phyloP scores from a whole-genome alignment of 176 grass and related monocot species.

The Triticum timopheevii region DNA sequence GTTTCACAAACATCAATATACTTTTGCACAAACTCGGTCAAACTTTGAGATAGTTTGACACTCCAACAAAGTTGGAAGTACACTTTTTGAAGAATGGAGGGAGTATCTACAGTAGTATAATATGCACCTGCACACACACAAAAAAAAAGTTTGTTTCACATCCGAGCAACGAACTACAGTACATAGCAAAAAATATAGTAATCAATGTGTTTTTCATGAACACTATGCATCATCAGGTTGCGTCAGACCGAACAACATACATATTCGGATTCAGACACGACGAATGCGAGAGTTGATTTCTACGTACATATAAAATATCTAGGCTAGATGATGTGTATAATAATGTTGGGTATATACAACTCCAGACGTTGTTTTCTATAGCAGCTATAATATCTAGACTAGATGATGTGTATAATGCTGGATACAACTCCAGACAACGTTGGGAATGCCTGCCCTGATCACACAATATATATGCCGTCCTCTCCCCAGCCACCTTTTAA shows the following conservation, averaged over 20 bases:
- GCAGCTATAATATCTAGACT: neutral
- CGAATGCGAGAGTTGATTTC: neutral
- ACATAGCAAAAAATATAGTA: neutral
- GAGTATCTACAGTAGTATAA: neutral
- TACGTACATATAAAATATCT: too few species aligned
- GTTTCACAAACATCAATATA: too few species aligned
- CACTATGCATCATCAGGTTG: neutral
- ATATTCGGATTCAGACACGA: neutral
- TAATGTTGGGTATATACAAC: too few species aligned
- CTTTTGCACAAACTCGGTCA: too few species aligned
- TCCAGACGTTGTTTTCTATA: too few species aligned
- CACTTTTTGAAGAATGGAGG: too few species aligned
- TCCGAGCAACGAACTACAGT: too few species aligned
- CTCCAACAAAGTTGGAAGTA: too few species aligned
- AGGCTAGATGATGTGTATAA: too few species aligned
- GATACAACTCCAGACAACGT: neutral
- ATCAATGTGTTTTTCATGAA: too few species aligned
- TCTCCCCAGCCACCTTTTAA: neutral
- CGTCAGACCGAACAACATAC: neutral
- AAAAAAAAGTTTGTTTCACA: neutral
- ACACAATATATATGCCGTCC: constrained; percentile 11
- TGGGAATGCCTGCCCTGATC: neutral
- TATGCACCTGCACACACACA: neutral
- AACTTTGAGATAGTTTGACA: too few species aligned
- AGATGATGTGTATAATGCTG: neutral